Evolutionary conservation across 495 filamentous ascomycete species (phyloP).

Genomic region (Aspergillus taichungensis): DNA sequence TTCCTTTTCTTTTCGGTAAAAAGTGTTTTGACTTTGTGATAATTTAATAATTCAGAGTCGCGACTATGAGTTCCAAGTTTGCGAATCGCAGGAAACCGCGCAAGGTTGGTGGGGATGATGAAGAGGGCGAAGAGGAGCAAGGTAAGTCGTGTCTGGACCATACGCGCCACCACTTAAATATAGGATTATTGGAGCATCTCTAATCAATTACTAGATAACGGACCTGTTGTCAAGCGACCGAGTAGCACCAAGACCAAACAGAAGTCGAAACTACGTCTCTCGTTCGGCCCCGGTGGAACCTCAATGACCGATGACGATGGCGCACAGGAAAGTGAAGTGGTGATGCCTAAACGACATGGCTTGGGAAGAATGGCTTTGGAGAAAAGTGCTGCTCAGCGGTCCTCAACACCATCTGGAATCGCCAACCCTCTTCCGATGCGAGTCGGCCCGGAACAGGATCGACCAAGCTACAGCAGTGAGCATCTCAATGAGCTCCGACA

Average conservation of each 20-base stretch:
- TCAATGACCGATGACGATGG: constrained; percentile 41
- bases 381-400: constrained; percentile 55
- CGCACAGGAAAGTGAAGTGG: constrained; percentile 47
- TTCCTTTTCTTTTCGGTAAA: not conserved
- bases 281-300: constrained; percentile 60
- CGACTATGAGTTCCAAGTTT: constrained; percentile 54
- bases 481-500: constrained; percentile 76
- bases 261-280: constrained; percentile 57
- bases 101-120: constrained; percentile 62
- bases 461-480: constrained; percentile 78
- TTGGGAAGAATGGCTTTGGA: constrained; percentile 65
- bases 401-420: constrained; percentile 29
- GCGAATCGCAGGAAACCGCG: constrained; percentile 62
- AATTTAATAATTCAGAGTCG: no score
- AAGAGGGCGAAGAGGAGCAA: constrained; percentile 42
- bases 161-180: no score
- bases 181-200: not conserved
- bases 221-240: constrained; percentile 36
- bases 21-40: no score
- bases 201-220: constrained; percentile 16
- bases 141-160: constrained; percentile 14
- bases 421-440: constrained; percentile 44
- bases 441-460: constrained; percentile 53
- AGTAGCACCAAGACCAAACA: constrained; percentile 49
- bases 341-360: constrained; percentile 59